phyloP scores from a whole-genome alignment of 306 rosid species.

The Quercus gilva region DNA sequence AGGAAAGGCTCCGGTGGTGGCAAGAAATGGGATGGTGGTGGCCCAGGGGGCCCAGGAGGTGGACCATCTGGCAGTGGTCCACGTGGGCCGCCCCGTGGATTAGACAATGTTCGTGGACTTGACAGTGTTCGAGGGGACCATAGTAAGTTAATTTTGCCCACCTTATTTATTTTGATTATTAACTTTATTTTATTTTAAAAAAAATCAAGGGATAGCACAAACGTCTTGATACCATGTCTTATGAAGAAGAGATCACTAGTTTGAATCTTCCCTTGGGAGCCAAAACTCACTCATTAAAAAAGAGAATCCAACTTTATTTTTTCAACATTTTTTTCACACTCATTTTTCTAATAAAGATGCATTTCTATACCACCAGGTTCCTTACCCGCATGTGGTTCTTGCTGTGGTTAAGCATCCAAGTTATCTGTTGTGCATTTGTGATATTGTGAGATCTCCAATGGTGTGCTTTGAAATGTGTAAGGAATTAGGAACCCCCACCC shows the following conservation, averaged over 20 bases:
- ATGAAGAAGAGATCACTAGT: too few species aligned
- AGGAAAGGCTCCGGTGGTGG: slow-evolving; percentile 67
- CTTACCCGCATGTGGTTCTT: slow-evolving; percentile 93
- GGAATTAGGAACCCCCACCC: too few species aligned
- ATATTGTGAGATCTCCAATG: neutral
- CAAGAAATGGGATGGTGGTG: slow-evolving; percentile 90
- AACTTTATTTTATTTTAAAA: too few species aligned
- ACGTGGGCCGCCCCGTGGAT: slow-evolving; percentile 81
- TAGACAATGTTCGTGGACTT: slow-evolving; percentile 86
- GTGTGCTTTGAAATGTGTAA: neutral
- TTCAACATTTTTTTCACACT: neutral
- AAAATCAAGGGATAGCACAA: neutral
- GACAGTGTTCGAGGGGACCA: slow-evolving; percentile 65
- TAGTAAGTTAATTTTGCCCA: slow-evolving; percentile 56
- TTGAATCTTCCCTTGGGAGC: too few species aligned
- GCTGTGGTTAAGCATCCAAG: slow-evolving; percentile 71
- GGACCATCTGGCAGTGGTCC: slow-evolving; percentile 90
- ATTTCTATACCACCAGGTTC: slow-evolving; percentile 51
- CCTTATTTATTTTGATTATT: neutral
- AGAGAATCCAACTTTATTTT: neutral
- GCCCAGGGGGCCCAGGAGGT: slow-evolving; percentile 82
- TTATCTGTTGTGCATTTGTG: neutral
- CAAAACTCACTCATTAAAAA: too few species aligned
- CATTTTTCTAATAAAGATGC: slow-evolving; percentile 1
- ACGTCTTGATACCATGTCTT: too few species aligned